These are phyloP conservation scores for Picochlorum costavermella DNA, from an alignment of 139 green algal species.

Conservation along the genomic window DNA sequence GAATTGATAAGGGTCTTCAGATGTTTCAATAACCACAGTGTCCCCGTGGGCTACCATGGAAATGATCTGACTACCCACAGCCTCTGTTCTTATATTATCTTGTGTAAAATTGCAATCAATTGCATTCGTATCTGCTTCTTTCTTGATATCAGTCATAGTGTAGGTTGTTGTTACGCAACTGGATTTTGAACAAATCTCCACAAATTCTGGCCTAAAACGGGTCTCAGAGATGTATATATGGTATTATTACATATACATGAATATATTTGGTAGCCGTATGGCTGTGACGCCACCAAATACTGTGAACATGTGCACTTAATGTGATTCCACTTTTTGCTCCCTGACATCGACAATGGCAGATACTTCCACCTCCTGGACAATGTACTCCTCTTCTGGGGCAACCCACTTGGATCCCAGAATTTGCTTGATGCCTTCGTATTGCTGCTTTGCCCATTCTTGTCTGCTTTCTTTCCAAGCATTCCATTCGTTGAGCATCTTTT, in stretches of 20 bases:
- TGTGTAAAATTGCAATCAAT: not conserved
- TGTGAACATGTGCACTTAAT: no score
- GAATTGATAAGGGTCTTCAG: not conserved
- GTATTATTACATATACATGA: not conserved
- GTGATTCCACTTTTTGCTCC: constrained; percentile 49
- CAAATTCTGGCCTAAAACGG: not conserved
- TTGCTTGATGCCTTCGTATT: constrained; percentile 8
- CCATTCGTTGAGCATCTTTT: constrained; percentile 68
- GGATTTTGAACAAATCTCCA: not conserved
- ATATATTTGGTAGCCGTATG: not conserved
- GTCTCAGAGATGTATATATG: not conserved
- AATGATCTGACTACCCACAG: not conserved
- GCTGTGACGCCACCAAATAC: no score
- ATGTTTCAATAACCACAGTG: not conserved
- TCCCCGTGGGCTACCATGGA: not conserved
- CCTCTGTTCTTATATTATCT: not conserved
- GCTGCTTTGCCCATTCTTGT: constrained; percentile 13
- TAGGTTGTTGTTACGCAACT: not conserved
- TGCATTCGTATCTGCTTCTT: not conserved
- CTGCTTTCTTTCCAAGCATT: constrained; percentile 32
- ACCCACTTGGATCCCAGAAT: constrained; percentile 34
- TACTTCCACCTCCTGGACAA: constrained; percentile 51
- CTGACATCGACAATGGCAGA: constrained; percentile 63
- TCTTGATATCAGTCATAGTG: not conserved
- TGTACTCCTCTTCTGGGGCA: constrained; percentile 24